Base-by-base conservation (phyloP, 2,329 filamentous ascomycete species). In the Ophiostoma novo-ulmi region DNA sequence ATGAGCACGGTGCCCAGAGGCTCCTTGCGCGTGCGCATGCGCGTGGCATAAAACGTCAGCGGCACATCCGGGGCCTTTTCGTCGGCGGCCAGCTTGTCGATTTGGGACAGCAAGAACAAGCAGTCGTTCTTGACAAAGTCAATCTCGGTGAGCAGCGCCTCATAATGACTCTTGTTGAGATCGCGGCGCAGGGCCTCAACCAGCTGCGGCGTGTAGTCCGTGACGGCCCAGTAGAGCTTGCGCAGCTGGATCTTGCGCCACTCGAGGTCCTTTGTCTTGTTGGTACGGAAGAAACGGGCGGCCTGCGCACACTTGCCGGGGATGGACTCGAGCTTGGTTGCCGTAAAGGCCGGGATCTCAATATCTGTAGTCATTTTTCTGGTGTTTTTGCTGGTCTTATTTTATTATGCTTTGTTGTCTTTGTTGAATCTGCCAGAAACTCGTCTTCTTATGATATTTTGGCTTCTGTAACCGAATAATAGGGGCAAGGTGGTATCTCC, bases 161-260 rank as follows among this genome's bases (percentile, higher is more conserved):
- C 95, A 78, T 89, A 92, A 44, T 82, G 79, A 71, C 89, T 86
- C 83, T 97, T 97, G 78, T 88, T 86, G 74, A 98, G 82, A 78
- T 99, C 95, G 75, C 86, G 84, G 78, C 87, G 85, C 78, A 93
- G 87, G 31, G 94, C 93, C 78, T 92, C 91, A 74, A 88, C 78
- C 73, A 98, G 85, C 75, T 90, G 86, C 65, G 88, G 83, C 71
- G 89, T 85, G 78, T 92, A 89, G 83, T 98, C 94, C 74, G 88
- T 88, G 75, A 97, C 80, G 8, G 87, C 93, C 95, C 95, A 98
- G 84, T 97, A 98, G 71, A 98, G 89, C 85, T 93, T 94, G 76
- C 94, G 91, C 73, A 99, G 88, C 84, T 98, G 95, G 70, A 88
- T 85, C 73, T 94, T 84, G 74, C 95, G 89, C 82, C 91, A 98